Evolutionary conservation across 179 eudicot species (phyloP).

Genomic region (Kewa caespitosa): DNA sequence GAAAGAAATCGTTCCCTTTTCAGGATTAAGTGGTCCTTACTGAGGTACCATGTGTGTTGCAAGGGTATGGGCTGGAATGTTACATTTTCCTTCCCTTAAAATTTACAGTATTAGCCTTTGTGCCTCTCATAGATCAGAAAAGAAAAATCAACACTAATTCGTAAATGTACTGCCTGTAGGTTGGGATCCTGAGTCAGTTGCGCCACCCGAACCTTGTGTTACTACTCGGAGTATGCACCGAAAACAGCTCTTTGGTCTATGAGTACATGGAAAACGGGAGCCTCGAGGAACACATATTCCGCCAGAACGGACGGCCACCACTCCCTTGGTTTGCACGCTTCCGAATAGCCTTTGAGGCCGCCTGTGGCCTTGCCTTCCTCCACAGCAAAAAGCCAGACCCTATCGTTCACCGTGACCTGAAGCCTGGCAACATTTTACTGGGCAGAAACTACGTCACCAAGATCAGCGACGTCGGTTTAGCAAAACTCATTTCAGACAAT

Average conservation of each 20-base stretch:
- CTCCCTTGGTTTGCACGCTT: constrained; percentile 51
- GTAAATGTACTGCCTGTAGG: constrained; percentile 24
- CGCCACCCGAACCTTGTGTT: constrained; percentile 45
- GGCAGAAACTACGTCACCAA: constrained; percentile 42
- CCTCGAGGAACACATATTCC: constrained; percentile 39
- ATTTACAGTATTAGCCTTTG: too few relatives aligned
- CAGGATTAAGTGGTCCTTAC: too few relatives aligned
- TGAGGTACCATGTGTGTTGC: too few relatives aligned
- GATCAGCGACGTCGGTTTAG: constrained; percentile 48
- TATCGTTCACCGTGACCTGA: constrained; percentile 44
- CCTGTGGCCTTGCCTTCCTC: constrained; percentile 40
- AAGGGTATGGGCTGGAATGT: too few relatives aligned
- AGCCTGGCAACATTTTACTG: constrained; percentile 42
- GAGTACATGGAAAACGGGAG: constrained; percentile 54
- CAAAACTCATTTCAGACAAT: constrained; percentile 38
- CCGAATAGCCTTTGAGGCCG: constrained; percentile 44
- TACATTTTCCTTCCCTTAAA: too few relatives aligned
- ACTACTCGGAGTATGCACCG: constrained; percentile 44
- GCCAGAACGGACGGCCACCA: constrained; percentile 26
- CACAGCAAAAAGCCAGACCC: constrained; percentile 45
- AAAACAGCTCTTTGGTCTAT: constrained; percentile 39
- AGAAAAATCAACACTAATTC: too few relatives aligned
- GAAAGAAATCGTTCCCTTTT: too few relatives aligned
- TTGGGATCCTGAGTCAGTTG: constrained; percentile 37
- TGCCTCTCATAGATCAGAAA: too few relatives aligned